Base-by-base conservation (phyloP, 371 early-diverging fungal species). In the Mortierella sp. region DNA sequence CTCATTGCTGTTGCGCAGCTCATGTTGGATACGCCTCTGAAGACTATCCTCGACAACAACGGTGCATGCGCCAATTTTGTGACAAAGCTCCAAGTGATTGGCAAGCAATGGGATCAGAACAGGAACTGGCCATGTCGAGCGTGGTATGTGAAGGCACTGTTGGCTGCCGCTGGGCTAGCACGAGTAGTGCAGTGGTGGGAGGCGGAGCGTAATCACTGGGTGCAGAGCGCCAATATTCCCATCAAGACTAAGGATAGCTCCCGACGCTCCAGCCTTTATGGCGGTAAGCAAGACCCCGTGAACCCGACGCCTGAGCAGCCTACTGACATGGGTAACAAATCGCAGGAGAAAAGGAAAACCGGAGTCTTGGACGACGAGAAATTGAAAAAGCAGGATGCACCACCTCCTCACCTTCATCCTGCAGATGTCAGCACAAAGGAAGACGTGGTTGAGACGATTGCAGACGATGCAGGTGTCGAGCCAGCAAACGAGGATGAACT, bases 131-230 rank as follows among this genome's bases (percentile, higher is more conserved):
- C 88, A 0, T 86, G 87, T 26, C 78, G 82, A 16, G 81, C 82
- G 31, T 86, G 83, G 83, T 86, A 87, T 66, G 84, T 87, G 2
- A 72, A 83, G 28, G 80, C 87, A 0, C 67, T 88, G 5, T 52
- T 88, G 18, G 81, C 86, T 10, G 84, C 86, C 45, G 87, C 87
- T 6, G 89, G 86, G 0, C 60, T 86, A 19, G 86, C 86, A 41
- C 82, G 87, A 26, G 86, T 88, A 0, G 72, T 88, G 23, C 85
- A 87, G 61, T 88, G 87, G 87, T 87, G 87, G 87, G 85, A 87
- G 51, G 86, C 84, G 0, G 87, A 86, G 43, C 78, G 84, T 9
- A 83, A 71, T 31, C 71, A 68, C n/a, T 79, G 79, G 79, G 48
- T 51, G 58, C 72, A 71, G 61, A 64, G 79, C 41, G 69, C 56